Evolutionary conservation across 441 rosid genomes (phyloP).

Genomic region (Populus hybrid): DNA sequence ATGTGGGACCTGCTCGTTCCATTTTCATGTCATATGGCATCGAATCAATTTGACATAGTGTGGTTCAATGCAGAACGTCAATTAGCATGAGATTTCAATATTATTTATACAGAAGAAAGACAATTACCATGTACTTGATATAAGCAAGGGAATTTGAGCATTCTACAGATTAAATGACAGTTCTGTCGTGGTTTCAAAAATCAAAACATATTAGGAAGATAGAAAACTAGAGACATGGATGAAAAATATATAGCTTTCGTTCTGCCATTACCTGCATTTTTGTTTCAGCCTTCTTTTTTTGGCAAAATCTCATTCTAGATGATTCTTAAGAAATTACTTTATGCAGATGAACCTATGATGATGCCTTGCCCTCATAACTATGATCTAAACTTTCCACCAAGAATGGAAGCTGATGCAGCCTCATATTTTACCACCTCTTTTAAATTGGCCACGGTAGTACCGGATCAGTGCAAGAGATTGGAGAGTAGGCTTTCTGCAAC

Average conservation of each 20-base stretch:
- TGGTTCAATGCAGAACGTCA: neutral
- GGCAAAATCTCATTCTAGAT: neutral
- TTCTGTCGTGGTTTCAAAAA: neutral
- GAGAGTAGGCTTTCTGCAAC: conserved; percentile 20
- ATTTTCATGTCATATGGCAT: neutral
- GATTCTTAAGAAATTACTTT: conserved; percentile 3
- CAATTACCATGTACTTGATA: neutral
- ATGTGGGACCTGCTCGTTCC: neutral
- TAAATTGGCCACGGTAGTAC: conserved; percentile 36
- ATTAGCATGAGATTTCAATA: neutral
- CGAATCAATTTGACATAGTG: neutral
- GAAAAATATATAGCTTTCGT: neutral
- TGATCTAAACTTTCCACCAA: conserved; percentile 48
- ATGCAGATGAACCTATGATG: conserved; percentile 54
- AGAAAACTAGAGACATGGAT: neutral
- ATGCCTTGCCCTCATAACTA: conserved; percentile 32
- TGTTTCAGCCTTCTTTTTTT: neutral
- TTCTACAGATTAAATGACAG: neutral
- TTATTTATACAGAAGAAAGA: neutral
- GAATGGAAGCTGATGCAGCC: conserved; percentile 39
- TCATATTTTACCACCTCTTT: conserved; percentile 28
- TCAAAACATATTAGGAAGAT: neutral
- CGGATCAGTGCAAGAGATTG: conserved; percentile 28
- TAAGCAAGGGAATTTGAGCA: neutral
- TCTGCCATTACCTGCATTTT: neutral